phyloP scores from a whole-genome alignment of 805 yeast genomes.

The Nakazawaea sp. region DNA sequence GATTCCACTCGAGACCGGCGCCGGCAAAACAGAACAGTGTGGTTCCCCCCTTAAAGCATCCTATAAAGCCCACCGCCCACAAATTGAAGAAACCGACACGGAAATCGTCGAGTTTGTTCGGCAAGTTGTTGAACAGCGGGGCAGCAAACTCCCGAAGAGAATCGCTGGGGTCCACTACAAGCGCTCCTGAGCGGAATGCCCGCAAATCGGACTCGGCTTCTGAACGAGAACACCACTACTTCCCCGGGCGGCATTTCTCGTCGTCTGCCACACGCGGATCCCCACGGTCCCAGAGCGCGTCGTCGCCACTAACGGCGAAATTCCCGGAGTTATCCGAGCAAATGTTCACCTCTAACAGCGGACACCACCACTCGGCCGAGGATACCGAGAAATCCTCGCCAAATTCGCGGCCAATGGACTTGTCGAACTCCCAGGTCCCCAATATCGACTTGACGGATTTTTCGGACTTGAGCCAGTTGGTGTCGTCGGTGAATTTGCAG shows the following conservation, averaged over 20 bases:
- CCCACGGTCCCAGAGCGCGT: conserved; percentile 1
- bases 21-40: background rate
- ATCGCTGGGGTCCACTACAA: conserved; percentile 2
- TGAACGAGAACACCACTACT: conserved; percentile 5
- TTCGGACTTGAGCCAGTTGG: conserved; percentile 9
- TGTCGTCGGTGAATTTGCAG: conserved; percentile 7
- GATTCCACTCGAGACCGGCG: conserved; percentile 29
- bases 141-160: conserved; percentile 5
- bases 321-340: conserved; percentile 7
- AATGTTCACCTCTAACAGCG: conserved; percentile 3
- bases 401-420: conserved; percentile 6
- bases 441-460: conserved; percentile 6
- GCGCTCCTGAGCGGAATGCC: too few relatives aligned
- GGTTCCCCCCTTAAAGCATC: conserved; percentile 41
- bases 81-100: conserved; percentile 19
- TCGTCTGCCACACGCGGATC: background rate
- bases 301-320: background rate
- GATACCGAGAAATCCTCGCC: conserved; percentile 8
- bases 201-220: conserved; percentile 7
- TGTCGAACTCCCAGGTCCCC: background rate
- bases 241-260: conserved; percentile 8
- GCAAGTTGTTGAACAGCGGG: conserved; percentile 5
- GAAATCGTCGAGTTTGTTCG: conserved; percentile 28
- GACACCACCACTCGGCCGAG: background rate
- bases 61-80: conserved; percentile 39